These are phyloP conservation scores for Colletotrichum lentis DNA, from an alignment of 2,329 filamentous ascomycete genomes.

Conservation along the genomic window DNA sequence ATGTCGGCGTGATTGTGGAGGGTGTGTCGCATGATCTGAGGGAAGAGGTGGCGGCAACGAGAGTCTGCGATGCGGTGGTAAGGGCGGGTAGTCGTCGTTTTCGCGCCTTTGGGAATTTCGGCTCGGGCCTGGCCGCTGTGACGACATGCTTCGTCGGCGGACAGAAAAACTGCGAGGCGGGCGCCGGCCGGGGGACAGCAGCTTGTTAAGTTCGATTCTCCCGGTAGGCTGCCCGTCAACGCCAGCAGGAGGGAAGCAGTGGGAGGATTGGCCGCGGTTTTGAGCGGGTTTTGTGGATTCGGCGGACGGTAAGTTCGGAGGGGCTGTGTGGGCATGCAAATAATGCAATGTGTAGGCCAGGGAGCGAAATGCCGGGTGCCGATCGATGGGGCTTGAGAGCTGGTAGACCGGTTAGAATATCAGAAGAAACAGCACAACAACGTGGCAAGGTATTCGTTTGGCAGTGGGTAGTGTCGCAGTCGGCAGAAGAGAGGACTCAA, in stretches of 20 bases:
- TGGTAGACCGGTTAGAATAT: neutral
- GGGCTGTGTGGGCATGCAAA: slow-evolving; percentile 1
- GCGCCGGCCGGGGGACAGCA: slow-evolving; percentile 11
- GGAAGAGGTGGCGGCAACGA: slow-evolving; percentile 44
- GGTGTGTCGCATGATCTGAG: slow-evolving; percentile 15
- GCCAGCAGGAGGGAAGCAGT: neutral
- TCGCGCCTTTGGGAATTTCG: slow-evolving; percentile 45
- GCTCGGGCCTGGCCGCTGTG: slow-evolving; percentile 35
- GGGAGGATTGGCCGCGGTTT: neutral
- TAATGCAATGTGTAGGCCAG: neutral
- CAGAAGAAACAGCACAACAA: neutral
- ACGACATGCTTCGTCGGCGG: slow-evolving; percentile 36
- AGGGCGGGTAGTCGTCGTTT: slow-evolving; percentile 46
- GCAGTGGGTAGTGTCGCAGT: neutral
- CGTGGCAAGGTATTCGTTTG: neutral
- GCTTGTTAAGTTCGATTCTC: neutral
- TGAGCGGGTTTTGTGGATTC: slow-evolving; percentile 26
- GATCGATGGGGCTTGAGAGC: slow-evolving; percentile 5
- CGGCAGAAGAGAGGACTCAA: slow-evolving; percentile 4
- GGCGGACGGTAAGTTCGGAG: slow-evolving; percentile 12
- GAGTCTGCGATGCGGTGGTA: slow-evolving; percentile 44
- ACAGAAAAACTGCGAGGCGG: slow-evolving; percentile 39
- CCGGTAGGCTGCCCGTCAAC: neutral
- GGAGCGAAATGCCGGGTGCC: slow-evolving; percentile 8
- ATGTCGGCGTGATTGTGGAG: slow-evolving; percentile 19